A percentile compares a stretch with the other conserved stretches of the same genome.
Conservation (phyloP, 2,329 filamentous ascomycete species). For the Monosporascus sp. region DNA sequence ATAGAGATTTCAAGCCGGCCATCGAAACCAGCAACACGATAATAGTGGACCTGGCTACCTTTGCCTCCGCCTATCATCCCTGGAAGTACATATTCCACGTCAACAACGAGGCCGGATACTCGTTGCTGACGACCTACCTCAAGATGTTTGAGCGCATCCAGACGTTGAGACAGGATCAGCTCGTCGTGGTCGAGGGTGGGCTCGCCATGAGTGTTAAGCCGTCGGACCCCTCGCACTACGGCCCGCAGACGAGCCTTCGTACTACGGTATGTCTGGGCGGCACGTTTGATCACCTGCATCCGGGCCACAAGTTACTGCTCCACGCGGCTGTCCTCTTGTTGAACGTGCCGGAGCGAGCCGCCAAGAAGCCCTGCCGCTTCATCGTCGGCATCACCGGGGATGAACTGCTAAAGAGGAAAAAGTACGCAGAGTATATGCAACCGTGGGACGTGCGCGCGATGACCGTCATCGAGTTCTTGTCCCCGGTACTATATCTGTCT, state of each 20-base stretch:
- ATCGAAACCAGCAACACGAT: slow-evolving; percentile 41
- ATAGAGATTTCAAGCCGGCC: slow-evolving; percentile 29
- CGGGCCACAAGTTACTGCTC: slow-evolving; percentile 91
- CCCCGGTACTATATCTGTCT: slow-evolving; percentile 48
- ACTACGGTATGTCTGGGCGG: slow-evolving; percentile 75
- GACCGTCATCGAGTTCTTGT: slow-evolving; percentile 68
- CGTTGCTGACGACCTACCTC: slow-evolving; percentile 47
- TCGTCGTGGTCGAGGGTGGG: slow-evolving; percentile 48
- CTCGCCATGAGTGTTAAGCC: slow-evolving; percentile 37
- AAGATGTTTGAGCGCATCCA: slow-evolving; percentile 41
- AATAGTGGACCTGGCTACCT: slow-evolving; percentile 45
- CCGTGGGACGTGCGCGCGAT: slow-evolving; percentile 71
- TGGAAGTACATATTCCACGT: slow-evolving; percentile 65
- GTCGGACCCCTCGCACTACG: slow-evolving; percentile 7
- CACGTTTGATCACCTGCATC: slow-evolving; percentile 94
- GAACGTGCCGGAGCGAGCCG: slow-evolving; percentile 40
- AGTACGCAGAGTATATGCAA: slow-evolving; percentile 75
- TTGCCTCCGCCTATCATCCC: slow-evolving; percentile 47
- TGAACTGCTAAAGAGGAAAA: slow-evolving; percentile 81
- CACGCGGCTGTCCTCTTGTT: slow-evolving; percentile 77
- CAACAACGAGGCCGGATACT: slow-evolving; percentile 59
- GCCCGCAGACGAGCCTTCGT: slow-evolving; percentile 35
- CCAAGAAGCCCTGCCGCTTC: slow-evolving; percentile 47
- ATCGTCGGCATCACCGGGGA: slow-evolving; percentile 88
- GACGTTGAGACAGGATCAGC: slow-evolving; percentile 42